Base-by-base conservation (phyloP, 2,329 filamentous ascomycete species). In the Fusarium brevicatenulatum region DNA sequence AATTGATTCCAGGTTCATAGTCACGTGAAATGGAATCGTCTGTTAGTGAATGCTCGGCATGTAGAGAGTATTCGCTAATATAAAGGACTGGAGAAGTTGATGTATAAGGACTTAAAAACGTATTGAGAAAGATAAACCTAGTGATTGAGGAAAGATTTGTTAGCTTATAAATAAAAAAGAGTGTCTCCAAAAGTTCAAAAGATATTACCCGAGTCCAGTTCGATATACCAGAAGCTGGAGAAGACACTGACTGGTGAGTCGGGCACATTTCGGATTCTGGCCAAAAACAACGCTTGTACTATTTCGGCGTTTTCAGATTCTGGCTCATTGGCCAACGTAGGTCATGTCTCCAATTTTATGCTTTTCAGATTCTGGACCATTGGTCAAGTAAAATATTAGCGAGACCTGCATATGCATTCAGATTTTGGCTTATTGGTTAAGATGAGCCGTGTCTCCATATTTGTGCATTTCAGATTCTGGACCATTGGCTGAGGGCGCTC, bases 61-160 rank as follows among this genome's bases (percentile, higher is more conserved):
- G 4, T 1, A 18, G 12, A n/a, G 10, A 15, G 25, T 12, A 13
- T 30, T 7, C 12, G 7, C 4, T 12, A 4, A 21, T 7, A 4
- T 2, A 15, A 12, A 5, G 25, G 18, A 21, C 11, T 19, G 4
- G 25, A 10, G 19, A 16, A 5, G 9, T 47, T 4, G 0, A 28
- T 47, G 21, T n/a, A 30, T 2, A 7, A 15, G 3, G 9, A n/a
- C 25, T 4, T 32, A 0, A 4, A 2, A 32, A 10, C 5, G 10
- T 11, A 6, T 7, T 15, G 4, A 9, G 11, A 11, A 25, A 16
- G 7, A 21, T 4, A 7, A 16, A 42, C 1, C 25, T 18, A 5
- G 11, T 11, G 25, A 47, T 30, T 30, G 21, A 21, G 8, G 10
- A 15, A 5, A 18, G 37, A 21, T 19, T 1, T 37, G 11, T 37